Conservation (phyloP, 208 protist species). For the Naegleria lovaniensis region DNA sequence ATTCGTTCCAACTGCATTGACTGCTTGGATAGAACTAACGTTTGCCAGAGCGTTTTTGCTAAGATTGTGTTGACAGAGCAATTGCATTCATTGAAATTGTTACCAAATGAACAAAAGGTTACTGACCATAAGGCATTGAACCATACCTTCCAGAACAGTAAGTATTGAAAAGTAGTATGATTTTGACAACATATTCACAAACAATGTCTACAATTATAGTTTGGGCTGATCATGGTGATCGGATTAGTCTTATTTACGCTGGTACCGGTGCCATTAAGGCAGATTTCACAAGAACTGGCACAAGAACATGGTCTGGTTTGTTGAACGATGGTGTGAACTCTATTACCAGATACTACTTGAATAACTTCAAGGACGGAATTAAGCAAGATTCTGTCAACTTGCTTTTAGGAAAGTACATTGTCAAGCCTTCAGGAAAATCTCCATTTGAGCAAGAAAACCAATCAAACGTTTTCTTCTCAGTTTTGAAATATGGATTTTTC, state of each 20-base stretch:
- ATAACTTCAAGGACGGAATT: slow-evolving; percentile 63
- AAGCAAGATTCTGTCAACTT: slow-evolving; percentile 69
- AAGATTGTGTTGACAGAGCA: neutral
- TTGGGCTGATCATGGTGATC: slow-evolving; percentile 36
- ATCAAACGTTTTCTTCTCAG: neutral
- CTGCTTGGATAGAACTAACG: slow-evolving; percentile 94
- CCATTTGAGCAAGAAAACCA: slow-evolving; percentile 2
- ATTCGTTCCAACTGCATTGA: slow-evolving; percentile 94
- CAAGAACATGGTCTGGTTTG: slow-evolving; percentile 39
- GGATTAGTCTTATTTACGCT: slow-evolving; percentile 7
- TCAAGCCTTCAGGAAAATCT: neutral
- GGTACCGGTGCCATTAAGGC: slow-evolving; percentile 30
- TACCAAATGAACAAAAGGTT: neutral
- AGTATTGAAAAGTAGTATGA: neutral
- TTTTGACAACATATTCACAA: neutral
- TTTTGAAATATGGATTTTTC: slow-evolving; percentile 6
- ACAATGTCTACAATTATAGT: neutral
- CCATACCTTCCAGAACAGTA: neutral
- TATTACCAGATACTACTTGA: slow-evolving; percentile 72
- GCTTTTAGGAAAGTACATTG: slow-evolving; percentile 64
- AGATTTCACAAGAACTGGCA: slow-evolving; percentile 38
- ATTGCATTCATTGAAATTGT: neutral
- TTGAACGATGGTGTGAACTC: slow-evolving; percentile 75
- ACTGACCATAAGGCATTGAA: neutral
- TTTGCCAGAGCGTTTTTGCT: slow-evolving; percentile 59